A percentile compares a stretch with the other conserved stretches of the same genome.
Evolutionary conservation across 257 asterid genomes (phyloP).

Genomic region (Eustoma russellianum): DNA sequence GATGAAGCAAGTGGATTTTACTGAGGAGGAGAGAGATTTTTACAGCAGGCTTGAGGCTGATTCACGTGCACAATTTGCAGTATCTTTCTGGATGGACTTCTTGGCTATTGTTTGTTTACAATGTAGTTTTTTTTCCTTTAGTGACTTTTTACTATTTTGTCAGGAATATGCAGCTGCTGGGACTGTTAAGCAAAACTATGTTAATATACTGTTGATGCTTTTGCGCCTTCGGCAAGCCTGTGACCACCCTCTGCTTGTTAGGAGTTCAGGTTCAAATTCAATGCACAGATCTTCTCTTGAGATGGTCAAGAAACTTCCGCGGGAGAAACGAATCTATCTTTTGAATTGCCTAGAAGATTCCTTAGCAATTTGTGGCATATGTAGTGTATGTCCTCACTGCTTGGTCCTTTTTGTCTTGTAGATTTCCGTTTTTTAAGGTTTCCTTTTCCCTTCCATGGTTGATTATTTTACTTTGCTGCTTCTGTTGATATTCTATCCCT

Average conservation of each 20-base stretch:
- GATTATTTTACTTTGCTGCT: neutral
- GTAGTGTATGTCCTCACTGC: conserved; percentile 55
- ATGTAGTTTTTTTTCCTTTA: conserved; percentile 5
- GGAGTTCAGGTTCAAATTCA: conserved; percentile 45
- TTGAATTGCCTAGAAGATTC: conserved; percentile 83
- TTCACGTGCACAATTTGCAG: conserved; percentile 96
- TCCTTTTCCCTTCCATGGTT: neutral
- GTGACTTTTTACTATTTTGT: neutral
- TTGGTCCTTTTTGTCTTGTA: neutral
- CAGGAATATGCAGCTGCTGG: conserved; percentile 99
- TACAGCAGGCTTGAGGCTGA: conserved; percentile 81
- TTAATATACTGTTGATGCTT: conserved; percentile 89
- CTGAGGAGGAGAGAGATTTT: conserved; percentile 73
- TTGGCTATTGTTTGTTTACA: conserved; percentile 11
- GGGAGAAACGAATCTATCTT: conserved; percentile 52
- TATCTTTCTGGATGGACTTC: conserved; percentile 29
- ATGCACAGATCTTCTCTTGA: conserved; percentile 62
- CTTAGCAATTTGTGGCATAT: conserved; percentile 78
- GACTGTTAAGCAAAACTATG: conserved; percentile 89
- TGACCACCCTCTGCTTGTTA: conserved; percentile 97
- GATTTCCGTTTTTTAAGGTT: neutral
- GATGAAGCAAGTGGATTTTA: conserved; percentile 72
- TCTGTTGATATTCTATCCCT: neutral
- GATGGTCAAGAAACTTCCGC: conserved; percentile 70
- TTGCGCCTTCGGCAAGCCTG: conserved; percentile 97